Evolutionary conservation across 2,329 filamentous ascomycete genomes (phyloP).

Genomic region (Mycosphaerelloides madeirae): DNA sequence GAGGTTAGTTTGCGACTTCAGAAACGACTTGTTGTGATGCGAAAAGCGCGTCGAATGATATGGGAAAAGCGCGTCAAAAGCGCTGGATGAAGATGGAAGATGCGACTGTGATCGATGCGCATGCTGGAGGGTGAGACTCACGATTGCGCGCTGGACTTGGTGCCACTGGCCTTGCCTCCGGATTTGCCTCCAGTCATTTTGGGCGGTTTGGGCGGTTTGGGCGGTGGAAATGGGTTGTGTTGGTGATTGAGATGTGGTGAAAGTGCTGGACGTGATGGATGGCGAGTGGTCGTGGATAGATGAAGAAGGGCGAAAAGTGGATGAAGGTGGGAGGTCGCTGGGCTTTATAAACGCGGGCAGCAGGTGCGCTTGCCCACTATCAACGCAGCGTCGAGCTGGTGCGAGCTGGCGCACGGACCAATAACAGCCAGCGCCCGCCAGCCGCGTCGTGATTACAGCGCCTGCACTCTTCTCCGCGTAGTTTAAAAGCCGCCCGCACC

Average conservation of each 20-base stretch:
- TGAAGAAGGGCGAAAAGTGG: conserved; percentile 30
- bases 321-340: conserved; percentile 1
- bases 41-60: conserved; percentile 9
- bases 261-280: conserved; percentile 30
- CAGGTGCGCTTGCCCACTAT: neutral
- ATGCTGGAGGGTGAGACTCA: conserved; percentile 53
- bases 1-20: conserved; percentile 39
- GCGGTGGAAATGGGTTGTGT: conserved; percentile 29
- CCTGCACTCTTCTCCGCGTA: conserved; percentile 5
- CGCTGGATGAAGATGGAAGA: conserved; percentile 11
- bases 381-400: neutral
- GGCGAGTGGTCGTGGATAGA: conserved; percentile 34
- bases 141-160: conserved; percentile 96
- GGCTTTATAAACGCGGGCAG: neutral
- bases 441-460: neutral
- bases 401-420: conserved; percentile 3
- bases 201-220: conserved; percentile 46
- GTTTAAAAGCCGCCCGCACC: conserved; percentile 14
- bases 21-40: conserved; percentile 29
- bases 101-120: conserved; percentile 14
- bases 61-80: conserved; percentile 40
- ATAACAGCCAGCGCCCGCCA: conserved; percentile 3
- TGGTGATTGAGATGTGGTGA: conserved; percentile 16
- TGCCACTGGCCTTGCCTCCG: conserved; percentile 98
- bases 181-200: conserved; percentile 99